These are phyloP conservation scores for Aspergillus alliaceus DNA, from an alignment of 2,329 filamentous ascomycete genomes.

Conservation along the genomic window DNA sequence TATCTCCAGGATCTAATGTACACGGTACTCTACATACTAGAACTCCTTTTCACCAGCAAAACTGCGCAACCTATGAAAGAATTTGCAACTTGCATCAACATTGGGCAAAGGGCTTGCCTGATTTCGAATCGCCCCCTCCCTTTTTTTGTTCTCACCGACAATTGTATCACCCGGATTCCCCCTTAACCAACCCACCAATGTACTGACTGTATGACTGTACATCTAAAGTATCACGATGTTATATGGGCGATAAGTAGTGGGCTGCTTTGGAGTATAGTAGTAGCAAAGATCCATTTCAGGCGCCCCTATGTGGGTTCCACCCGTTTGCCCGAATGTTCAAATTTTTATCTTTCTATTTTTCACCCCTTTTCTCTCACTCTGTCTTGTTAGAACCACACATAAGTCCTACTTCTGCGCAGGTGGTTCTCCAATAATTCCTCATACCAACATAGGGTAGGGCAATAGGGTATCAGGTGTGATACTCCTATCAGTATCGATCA, in stretches of 20 bases:
- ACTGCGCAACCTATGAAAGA: slow-evolving; percentile 1
- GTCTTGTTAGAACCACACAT: too few relatives aligned
- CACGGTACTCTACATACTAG: slow-evolving; percentile 26
- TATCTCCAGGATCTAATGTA: slow-evolving; percentile 25
- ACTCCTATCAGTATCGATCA: too few relatives aligned
- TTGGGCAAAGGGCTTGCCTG: not conserved
- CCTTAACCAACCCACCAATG: not conserved
- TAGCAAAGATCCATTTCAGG: not conserved
- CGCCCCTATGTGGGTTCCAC: not conserved
- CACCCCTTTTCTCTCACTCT: not conserved
- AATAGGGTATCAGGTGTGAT: too few relatives aligned
- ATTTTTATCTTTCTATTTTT: not conserved
- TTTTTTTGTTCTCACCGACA: slow-evolving; percentile 5
- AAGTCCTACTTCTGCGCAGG: too few relatives aligned
- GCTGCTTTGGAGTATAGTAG: not conserved
- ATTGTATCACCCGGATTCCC: not conserved
- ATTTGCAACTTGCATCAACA: slow-evolving; percentile 3
- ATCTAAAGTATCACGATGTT: not conserved
- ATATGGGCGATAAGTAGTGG: not conserved
- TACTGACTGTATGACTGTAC: too few relatives aligned
- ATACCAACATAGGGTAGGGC: too few relatives aligned
- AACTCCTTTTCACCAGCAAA: slow-evolving; percentile 8
- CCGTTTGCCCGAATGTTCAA: not conserved
- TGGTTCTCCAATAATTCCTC: too few relatives aligned
- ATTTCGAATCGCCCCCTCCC: not conserved